Base-by-base conservation (phyloP, 208 protist genomes). In the Leptomonas seymouri region DNA sequence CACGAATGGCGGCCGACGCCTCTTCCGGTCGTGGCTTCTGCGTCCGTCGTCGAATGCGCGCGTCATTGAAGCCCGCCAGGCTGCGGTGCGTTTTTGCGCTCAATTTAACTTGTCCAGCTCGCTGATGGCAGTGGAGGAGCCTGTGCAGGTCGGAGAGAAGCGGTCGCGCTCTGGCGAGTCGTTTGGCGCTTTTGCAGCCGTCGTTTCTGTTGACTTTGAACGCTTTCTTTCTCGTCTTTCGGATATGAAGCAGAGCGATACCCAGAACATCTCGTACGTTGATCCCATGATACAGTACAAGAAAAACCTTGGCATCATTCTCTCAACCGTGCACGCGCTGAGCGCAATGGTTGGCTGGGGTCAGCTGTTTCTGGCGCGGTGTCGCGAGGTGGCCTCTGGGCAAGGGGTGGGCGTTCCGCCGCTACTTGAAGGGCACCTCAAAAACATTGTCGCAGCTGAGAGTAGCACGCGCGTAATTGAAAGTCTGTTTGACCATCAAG, bases 231-330 rank as follows among this genome's bases (percentile, higher is more conserved):
- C 87, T 30, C 89, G 93, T 4, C 67, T 96, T 8, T 80, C 78
- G 1, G 88, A 94, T 30, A 76, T 97, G 64, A 87, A 90, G 64
- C 69, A 49, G 9, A 76, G 75, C 23, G 62, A 82, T 50, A 50
- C 65, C 50, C 44, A 71, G 44, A 63, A 87, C 55, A 85, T 97
- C 44, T 78, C 89, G 7, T 97, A 86, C 63, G 90, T 96, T 12
- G 91, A 97, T 66, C 88, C 91, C 0, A 79, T 94, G 48, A 76
- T 95, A 39, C 82, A 87, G 63, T 94, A 93, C 66, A 89, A 88
- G 46, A 95, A 93, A 70, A 81, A 94, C 71, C 71, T 96, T 15
- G 67, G 71, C 54, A 64, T 93, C 30, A 95, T 97, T 66, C 45
- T 93, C 23, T 61, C 77, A 30, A 82, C 85, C 15, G 81, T 97